These are phyloP conservation scores for Chiua virens DNA, from an alignment of 768 basidiomycete species.

Conservation along the genomic window DNA sequence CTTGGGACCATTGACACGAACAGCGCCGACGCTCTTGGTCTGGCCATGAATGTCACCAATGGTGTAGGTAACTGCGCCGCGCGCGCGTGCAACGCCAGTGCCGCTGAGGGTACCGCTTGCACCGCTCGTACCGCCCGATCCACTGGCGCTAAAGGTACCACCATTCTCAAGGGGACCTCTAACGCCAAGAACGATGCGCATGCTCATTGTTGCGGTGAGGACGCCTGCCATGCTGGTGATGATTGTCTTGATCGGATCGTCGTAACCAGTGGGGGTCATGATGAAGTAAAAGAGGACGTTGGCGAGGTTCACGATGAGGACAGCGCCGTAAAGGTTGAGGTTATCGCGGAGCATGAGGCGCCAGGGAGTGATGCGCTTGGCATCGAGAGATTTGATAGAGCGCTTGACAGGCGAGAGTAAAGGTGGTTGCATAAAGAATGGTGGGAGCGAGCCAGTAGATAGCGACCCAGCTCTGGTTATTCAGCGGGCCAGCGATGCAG, in stretches of 20 bases:
- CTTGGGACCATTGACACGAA: slow-evolving; percentile 26
- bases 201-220: slow-evolving; percentile 83
- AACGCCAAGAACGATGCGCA: slow-evolving; percentile 82
- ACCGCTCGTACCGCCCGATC: slow-evolving; percentile 44
- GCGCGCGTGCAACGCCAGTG: slow-evolving; percentile 28
- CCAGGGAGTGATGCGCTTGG: slow-evolving; percentile 65
- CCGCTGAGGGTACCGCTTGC: slow-evolving; percentile 42
- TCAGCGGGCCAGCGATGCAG: slow-evolving; percentile 81
- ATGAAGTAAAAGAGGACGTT: slow-evolving; percentile 90
- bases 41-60: slow-evolving; percentile 53
- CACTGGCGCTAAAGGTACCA: slow-evolving; percentile 65
- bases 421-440: slow-evolving; percentile 49
- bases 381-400: slow-evolving; percentile 22
- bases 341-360: slow-evolving; percentile 90
- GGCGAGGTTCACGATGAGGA: slow-evolving; percentile 77
- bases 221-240: slow-evolving; percentile 86
- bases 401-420: slow-evolving; percentile 23
- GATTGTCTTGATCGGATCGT: slow-evolving; percentile 78
- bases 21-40: slow-evolving; percentile 49
- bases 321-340: slow-evolving; percentile 80
- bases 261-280: slow-evolving; percentile 57
- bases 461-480: slow-evolving; percentile 67
- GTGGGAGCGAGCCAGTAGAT: slow-evolving; percentile 85
- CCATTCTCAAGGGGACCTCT: slow-evolving; percentile 73
- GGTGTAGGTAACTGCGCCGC: slow-evolving; percentile 33